phyloP scores from a whole-genome alignment of 225 moss, liverwort and hornwort species.

The Sphagnum contortum region DNA sequence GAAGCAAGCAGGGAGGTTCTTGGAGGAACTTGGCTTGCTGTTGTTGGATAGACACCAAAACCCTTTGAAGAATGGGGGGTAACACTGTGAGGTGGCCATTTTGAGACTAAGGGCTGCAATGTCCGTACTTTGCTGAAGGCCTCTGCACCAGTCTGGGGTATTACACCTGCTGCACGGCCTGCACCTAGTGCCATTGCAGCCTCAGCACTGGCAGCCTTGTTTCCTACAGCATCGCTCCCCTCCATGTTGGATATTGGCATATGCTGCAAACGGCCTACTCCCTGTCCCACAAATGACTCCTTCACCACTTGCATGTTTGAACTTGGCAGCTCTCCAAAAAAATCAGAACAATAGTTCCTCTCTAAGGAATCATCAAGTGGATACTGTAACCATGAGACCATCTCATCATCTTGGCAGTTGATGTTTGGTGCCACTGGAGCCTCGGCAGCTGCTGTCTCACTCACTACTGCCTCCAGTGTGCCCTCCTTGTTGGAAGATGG shows the following conservation, averaged over 20 bases:
- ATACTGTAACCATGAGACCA: conserved; percentile 77
- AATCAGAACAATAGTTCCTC: conserved; percentile 53
- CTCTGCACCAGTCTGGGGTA: conserved; percentile 65
- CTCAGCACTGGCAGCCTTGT: conserved; percentile 46
- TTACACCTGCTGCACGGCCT: conserved; percentile 71
- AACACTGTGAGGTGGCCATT: conserved; percentile 25
- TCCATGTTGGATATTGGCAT: conserved; percentile 13
- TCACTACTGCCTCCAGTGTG: conserved; percentile 29
- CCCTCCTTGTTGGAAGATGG: conserved; percentile 21
- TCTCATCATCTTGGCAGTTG: conserved; percentile 55
- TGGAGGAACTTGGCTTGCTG: conserved; percentile 3
- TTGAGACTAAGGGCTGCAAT: conserved; percentile 22
- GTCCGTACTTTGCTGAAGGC: conserved; percentile 79
- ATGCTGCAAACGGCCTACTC: conserved; percentile 21
- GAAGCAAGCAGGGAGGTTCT: conserved; percentile 3
- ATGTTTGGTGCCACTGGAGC: conserved; percentile 9
- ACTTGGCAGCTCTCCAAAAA: conserved; percentile 58
- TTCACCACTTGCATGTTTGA: conserved; percentile 34
- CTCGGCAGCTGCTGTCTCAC: conserved; percentile 27
- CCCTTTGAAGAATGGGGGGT: conserved; percentile 17
- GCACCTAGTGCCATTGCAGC: conserved; percentile 73
- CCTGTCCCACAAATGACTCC: conserved; percentile 36
- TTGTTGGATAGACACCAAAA: conserved; percentile 8
- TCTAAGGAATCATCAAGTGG: conserved; percentile 70
- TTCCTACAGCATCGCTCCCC: conserved; percentile 16